Conservation (phyloP, 2,329 filamentous ascomycete species). For the Elsinoe necatrix region DNA sequence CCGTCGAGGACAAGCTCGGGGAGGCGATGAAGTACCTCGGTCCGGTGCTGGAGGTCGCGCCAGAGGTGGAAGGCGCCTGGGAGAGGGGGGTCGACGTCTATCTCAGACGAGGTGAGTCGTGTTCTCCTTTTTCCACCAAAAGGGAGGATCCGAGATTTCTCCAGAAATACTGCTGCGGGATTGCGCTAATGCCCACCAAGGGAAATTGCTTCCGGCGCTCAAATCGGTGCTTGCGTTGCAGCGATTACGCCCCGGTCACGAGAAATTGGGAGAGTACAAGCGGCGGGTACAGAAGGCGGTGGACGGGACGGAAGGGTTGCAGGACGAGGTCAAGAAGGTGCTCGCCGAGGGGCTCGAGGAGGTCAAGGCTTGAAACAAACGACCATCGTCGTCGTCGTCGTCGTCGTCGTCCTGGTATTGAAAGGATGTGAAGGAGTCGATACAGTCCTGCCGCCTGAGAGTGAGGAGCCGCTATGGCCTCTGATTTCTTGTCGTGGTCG, state of each 20-base stretch:
- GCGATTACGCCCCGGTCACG: conserved; percentile 58
- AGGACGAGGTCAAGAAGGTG: conserved; percentile 58
- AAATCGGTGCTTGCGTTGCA: conserved; percentile 72
- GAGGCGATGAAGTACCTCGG: conserved; percentile 81
- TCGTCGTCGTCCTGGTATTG: too few relatives aligned
- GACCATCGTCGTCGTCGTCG: too few relatives aligned
- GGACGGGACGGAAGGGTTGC: conserved; percentile 50
- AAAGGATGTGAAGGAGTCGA: too few relatives aligned
- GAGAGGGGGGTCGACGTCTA: conserved; percentile 84
- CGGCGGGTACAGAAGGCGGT: conserved; percentile 20
- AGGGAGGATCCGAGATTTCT: too few relatives aligned
- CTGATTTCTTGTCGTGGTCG: too few relatives aligned
- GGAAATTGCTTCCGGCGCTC: conserved; percentile 79
- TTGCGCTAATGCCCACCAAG: conserved; percentile 33
- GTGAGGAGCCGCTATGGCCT: too few relatives aligned
- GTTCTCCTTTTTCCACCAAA: conserved; percentile 15
- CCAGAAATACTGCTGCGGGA: conserved; percentile 1
- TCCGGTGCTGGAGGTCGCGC: conserved; percentile 73
- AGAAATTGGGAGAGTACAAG: conserved; percentile 66
- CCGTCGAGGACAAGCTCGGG: conserved; percentile 72
- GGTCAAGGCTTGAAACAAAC: conserved; percentile 38
- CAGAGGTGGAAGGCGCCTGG: conserved; percentile 73
- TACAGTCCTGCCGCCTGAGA: too few relatives aligned
- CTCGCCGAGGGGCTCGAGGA: conserved; percentile 46
- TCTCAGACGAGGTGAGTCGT: conserved; percentile 68